Percentiles rank a stretch among this genome's conserved stretches.
Evolutionary conservation across 805 yeast species (phyloP).

Genomic region (Lipomyces yamadae): DNA sequence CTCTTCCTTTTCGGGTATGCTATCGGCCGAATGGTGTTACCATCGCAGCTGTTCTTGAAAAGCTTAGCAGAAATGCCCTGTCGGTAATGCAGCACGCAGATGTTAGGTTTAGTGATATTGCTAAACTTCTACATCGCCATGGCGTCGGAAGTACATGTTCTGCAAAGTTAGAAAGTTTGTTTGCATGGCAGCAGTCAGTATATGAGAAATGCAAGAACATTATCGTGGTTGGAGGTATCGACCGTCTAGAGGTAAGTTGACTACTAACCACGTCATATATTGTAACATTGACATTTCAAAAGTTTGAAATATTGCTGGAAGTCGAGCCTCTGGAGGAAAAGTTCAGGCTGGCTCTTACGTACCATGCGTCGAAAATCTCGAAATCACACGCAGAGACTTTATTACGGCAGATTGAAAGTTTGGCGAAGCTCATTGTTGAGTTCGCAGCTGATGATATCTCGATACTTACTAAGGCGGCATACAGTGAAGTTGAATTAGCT

Average conservation of each 20-base stretch:
- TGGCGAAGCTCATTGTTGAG: not conserved
- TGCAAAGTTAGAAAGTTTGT: constrained; percentile 14
- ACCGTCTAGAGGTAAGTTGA: constrained; percentile 21
- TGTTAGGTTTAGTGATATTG: constrained; percentile 10
- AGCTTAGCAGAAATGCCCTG: not conserved
- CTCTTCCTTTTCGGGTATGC: constrained; percentile 24
- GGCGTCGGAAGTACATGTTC: not conserved
- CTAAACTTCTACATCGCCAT: not conserved
- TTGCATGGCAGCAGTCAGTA: constrained; percentile 33
- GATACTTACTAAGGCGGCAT: not conserved
- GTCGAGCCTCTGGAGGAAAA: constrained; percentile 13
- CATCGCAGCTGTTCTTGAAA: not conserved
- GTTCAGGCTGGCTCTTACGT: constrained; percentile 18
- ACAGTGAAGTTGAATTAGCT: constrained; percentile 4
- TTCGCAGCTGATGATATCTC: not conserved
- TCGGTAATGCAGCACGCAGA: constrained; percentile 15
- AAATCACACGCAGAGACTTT: constrained; percentile 7
- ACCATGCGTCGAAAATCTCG: constrained; percentile 9
- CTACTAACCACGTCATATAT: not conserved
- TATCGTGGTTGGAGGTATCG: constrained; percentile 9
- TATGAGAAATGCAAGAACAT: not conserved
- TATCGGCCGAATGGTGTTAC: not conserved
- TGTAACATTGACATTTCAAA: not conserved
- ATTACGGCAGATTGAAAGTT: constrained; percentile 12
- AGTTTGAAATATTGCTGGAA: constrained; percentile 28